Conservation (phyloP, 306 rosid genomes). For the Sophora flavescens region DNA sequence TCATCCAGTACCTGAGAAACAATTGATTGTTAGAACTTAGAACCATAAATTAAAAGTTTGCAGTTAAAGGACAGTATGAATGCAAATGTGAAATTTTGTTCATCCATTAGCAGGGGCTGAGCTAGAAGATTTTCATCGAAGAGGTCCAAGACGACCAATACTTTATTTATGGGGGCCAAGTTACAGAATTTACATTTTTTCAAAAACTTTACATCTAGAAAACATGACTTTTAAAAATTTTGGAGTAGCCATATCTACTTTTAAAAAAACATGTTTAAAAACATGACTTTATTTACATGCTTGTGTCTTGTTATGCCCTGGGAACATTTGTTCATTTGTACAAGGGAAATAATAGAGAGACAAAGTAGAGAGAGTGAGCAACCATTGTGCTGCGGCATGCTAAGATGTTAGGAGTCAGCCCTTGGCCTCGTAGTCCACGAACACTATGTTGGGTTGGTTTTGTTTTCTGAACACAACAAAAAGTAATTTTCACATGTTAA, state of each 20-base stretch:
- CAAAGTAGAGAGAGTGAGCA: slow-evolving; percentile 27
- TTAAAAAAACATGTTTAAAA: too few relatives aligned
- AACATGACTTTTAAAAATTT: too few relatives aligned
- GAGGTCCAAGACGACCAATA: too few relatives aligned
- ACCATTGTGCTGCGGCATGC: slow-evolving; percentile 91
- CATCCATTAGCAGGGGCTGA: background rate
- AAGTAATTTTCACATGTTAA: slow-evolving; percentile 28
- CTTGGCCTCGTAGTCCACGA: slow-evolving; percentile 76
- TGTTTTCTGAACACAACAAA: slow-evolving; percentile 66
- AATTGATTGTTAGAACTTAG: slow-evolving; percentile 35
- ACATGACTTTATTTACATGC: too few relatives aligned
- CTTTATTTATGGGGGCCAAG: too few relatives aligned
- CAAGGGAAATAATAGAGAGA: background rate
- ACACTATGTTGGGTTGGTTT: slow-evolving; percentile 93
- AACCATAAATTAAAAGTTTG: background rate
- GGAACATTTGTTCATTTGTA: background rate
- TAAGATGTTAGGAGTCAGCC: slow-evolving; percentile 76
- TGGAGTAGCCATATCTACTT: too few relatives aligned
- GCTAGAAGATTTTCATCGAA: too few relatives aligned
- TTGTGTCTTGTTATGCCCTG: slow-evolving; percentile 4
- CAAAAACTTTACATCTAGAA: too few relatives aligned
- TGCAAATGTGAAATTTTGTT: slow-evolving; percentile 4
- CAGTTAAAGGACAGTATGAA: slow-evolving; percentile 37
- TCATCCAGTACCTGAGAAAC: slow-evolving; percentile 76
- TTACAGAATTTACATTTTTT: too few relatives aligned